phyloP scores from a whole-genome alignment of 768 basidiomycete species.

The Leccinum uliginosum region DNA sequence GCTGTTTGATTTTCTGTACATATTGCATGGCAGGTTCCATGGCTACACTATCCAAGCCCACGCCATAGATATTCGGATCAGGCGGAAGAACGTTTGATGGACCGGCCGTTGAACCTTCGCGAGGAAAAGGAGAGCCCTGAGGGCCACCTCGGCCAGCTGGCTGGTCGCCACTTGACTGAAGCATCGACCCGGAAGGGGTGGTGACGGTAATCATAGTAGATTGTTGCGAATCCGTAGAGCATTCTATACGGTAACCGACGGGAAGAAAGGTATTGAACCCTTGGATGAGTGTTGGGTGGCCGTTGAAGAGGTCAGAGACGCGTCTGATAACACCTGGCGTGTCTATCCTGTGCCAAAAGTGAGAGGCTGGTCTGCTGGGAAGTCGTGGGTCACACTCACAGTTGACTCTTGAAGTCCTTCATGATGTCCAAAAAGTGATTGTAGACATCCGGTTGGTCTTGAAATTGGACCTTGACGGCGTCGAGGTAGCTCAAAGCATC shows the following conservation, averaged over 20 bases:
- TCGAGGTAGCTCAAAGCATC: slow-evolving; percentile 63
- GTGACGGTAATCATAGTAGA: slow-evolving; percentile 70
- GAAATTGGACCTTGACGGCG: slow-evolving; percentile 59
- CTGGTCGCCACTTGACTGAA: slow-evolving; percentile 49
- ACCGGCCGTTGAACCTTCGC: slow-evolving; percentile 12
- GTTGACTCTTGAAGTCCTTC: slow-evolving; percentile 72
- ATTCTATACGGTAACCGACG: slow-evolving; percentile 90
- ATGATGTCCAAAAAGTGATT: slow-evolving; percentile 64
- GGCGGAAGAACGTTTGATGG: slow-evolving; percentile 11
- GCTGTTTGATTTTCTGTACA: slow-evolving; percentile 94
- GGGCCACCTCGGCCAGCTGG: slow-evolving; percentile 35
- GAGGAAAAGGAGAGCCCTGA: slow-evolving; percentile 34
- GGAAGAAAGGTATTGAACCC: slow-evolving; percentile 99
- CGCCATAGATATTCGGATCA: slow-evolving; percentile 24
- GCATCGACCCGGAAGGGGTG: slow-evolving; percentile 63
- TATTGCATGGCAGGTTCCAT: slow-evolving; percentile 86
- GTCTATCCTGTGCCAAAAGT: slow-evolving; percentile 64
- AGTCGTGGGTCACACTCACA: slow-evolving; percentile 32
- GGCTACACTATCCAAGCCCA: slow-evolving; percentile 40
- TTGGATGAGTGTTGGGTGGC: slow-evolving; percentile 87
- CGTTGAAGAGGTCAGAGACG: slow-evolving; percentile 88
- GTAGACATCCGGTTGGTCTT: slow-evolving; percentile 57
- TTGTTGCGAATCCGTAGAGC: slow-evolving; percentile 59
- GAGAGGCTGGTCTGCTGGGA: background rate
- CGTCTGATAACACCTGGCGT: slow-evolving; percentile 97